phyloP scores from a whole-genome alignment of 805 yeast species.

The Yarrowia bubula region DNA sequence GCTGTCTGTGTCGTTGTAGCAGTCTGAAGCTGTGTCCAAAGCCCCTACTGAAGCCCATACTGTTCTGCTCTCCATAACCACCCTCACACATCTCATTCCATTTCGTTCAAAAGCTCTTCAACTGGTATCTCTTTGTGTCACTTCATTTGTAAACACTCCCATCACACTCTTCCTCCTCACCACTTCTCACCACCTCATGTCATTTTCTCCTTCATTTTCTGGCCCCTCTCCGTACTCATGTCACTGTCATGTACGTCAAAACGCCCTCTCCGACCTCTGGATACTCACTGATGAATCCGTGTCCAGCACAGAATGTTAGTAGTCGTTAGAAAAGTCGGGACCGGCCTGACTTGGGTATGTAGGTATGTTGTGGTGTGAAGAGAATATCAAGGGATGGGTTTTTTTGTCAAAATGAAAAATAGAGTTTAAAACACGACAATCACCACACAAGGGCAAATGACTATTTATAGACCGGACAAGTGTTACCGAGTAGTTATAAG shows the following conservation, averaged over 20 bases:
- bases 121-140: too few relatives aligned
- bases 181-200: too few relatives aligned
- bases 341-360: constrained; percentile 10
- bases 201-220: not conserved
- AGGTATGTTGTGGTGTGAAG: not conserved
- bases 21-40: too few relatives aligned
- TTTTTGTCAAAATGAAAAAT: not conserved
- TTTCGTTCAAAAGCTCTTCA: not conserved
- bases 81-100: not conserved
- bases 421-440: not conserved
- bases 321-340: constrained; percentile 7
- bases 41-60: too few relatives aligned
- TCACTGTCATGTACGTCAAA: too few relatives aligned
- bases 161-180: too few relatives aligned
- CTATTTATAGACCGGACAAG: not conserved
- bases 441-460: not conserved
- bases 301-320: constrained; percentile 18
- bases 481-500: not conserved
- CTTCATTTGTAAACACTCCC: too few relatives aligned
- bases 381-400: not conserved
- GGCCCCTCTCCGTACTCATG: not conserved
- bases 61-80: too few relatives aligned
- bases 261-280: not conserved
- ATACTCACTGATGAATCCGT: constrained; percentile 10
- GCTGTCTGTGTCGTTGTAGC: too few relatives aligned